Evolutionary conservation across 2,329 filamentous ascomycete species (phyloP).

Genomic region (Trichoderma aggressivum): DNA sequence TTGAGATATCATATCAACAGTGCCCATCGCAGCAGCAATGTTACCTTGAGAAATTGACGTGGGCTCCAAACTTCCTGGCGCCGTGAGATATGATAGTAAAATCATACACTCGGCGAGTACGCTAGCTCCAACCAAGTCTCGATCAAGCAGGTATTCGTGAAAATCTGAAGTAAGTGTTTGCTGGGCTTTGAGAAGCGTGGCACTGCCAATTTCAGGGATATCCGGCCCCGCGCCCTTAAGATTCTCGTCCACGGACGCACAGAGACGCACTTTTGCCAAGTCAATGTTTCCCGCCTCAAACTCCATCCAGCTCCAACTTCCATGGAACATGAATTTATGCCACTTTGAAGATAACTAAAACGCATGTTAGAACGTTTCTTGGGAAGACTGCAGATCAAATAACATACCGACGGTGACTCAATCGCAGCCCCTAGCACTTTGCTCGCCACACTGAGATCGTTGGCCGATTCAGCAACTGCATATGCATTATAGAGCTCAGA

Average conservation of each 20-base stretch:
- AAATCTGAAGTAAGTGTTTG: slow-evolving; percentile 52
- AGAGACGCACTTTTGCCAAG: slow-evolving; percentile 39
- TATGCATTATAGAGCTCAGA: slow-evolving; percentile 75
- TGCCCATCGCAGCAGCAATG: slow-evolving; percentile 48
- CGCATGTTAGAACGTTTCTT: slow-evolving; percentile 14
- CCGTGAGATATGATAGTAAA: slow-evolving; percentile 64
- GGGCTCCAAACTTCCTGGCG: slow-evolving; percentile 40
- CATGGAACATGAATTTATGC: slow-evolving; percentile 46
- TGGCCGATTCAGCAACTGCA: slow-evolving; percentile 64
- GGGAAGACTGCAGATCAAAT: background rate
- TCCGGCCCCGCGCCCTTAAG: slow-evolving; percentile 20
- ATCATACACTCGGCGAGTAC: slow-evolving; percentile 60
- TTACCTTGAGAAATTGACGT: slow-evolving; percentile 50
- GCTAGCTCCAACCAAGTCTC: slow-evolving; percentile 46
- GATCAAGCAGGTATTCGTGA: slow-evolving; percentile 54
- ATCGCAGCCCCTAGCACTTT: slow-evolving; percentile 67
- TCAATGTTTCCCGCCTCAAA: slow-evolving; percentile 41
- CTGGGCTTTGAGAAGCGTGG: slow-evolving; percentile 50
- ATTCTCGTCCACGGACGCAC: slow-evolving; percentile 35
- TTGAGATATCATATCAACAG: slow-evolving; percentile 40
- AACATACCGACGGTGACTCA: slow-evolving; percentile 32
- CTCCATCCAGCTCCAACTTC: slow-evolving; percentile 66
- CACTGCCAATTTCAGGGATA: slow-evolving; percentile 27
- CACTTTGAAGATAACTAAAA: slow-evolving; percentile 22
- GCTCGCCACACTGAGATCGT: slow-evolving; percentile 52